These are phyloP conservation scores for Calonectria honghensis DNA, from an alignment of 2,329 filamentous ascomycete genomes.

Conservation along the genomic window DNA sequence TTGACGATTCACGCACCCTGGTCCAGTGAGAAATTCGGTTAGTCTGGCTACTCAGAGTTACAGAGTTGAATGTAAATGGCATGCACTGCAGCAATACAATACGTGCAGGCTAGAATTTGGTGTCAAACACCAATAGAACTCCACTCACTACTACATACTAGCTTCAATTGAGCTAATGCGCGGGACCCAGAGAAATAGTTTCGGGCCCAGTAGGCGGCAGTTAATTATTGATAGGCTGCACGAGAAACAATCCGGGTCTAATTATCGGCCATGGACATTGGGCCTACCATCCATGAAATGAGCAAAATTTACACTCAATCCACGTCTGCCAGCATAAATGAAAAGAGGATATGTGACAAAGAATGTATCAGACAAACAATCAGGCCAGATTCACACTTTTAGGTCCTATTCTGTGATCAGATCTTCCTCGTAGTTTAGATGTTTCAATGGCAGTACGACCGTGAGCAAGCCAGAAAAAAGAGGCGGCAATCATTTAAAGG, in stretches of 20 bases:
- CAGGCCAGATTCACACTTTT: not conserved
- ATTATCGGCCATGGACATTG: not conserved
- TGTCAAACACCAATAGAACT: not conserved
- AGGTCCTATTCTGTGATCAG: not conserved
- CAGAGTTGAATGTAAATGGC: not conserved
- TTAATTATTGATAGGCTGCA: not conserved
- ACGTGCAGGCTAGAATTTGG: not conserved
- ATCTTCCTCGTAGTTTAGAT: not conserved
- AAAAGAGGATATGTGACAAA: not conserved
- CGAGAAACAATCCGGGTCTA: not conserved
- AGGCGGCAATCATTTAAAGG: not conserved
- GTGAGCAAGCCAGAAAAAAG: not conserved
- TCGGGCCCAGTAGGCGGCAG: not conserved
- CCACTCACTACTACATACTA: not conserved
- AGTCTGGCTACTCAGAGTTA: not conserved
- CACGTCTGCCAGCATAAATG: not conserved
- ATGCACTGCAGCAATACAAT: not conserved
- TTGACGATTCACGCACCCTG: not conserved
- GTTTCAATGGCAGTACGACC: not conserved
- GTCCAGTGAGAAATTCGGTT: not conserved
- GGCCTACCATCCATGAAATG: not conserved
- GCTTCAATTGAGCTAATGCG: not conserved
- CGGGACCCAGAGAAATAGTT: not conserved
- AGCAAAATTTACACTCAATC: not conserved
- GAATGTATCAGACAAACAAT: conserved; percentile 2